Evolutionary conservation across 2,329 filamentous ascomycete genomes (phyloP).

Genomic region (Colletotrichum sp.): DNA sequence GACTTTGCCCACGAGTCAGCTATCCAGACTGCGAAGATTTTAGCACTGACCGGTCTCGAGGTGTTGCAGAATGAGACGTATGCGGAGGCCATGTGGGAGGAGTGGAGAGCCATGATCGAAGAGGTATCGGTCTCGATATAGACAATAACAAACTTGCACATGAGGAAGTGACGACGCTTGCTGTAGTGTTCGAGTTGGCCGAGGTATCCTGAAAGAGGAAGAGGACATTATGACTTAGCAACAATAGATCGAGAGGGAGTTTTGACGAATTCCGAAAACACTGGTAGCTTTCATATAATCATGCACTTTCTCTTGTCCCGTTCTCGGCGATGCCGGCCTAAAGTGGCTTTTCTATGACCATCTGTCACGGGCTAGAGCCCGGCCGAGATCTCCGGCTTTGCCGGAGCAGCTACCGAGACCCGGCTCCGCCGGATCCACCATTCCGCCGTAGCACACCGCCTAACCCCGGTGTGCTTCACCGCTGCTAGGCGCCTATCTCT

Average conservation of each 20-base stretch:
- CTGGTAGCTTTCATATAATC: too few relatives aligned
- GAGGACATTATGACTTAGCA: too few relatives aligned
- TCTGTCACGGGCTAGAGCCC: too few relatives aligned
- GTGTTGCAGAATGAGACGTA: constrained; percentile 17
- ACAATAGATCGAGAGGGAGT: too few relatives aligned
- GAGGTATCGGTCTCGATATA: neutral
- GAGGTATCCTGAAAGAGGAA: too few relatives aligned
- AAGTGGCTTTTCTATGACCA: neutral
- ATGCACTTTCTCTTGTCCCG: neutral
- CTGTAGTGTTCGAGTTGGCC: neutral
- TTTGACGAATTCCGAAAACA: too few relatives aligned
- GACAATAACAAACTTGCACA: accelerated
- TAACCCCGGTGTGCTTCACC: too few relatives aligned
- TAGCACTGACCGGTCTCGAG: constrained; percentile 14
- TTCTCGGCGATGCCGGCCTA: neutral
- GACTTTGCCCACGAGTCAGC: constrained; percentile 16
- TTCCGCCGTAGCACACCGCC: too few relatives aligned
- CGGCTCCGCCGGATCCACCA: too few relatives aligned
- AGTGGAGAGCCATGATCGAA: constrained; percentile 18
- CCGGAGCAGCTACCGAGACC: too few relatives aligned
- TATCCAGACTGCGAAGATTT: constrained; percentile 11
- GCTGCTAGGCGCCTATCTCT: too few relatives aligned
- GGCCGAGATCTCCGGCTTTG: too few relatives aligned
- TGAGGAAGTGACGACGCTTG: neutral
- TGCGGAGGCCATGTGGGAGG: constrained; percentile 9